phyloP scores from a whole-genome alignment of 192 early-diverging fungal genomes.

The Backusella luteola region DNA sequence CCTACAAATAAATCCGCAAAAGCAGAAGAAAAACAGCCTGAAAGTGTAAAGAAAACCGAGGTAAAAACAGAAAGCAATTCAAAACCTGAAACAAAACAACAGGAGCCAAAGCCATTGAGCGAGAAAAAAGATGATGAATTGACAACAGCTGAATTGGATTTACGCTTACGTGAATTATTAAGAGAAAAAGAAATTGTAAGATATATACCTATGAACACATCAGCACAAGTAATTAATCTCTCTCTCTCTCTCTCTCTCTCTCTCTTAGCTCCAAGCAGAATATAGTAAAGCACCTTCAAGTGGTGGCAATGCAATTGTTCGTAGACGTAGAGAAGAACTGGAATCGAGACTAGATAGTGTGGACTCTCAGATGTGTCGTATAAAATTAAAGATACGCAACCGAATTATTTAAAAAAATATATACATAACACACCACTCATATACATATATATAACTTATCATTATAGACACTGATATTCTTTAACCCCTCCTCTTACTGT shows the following conservation, averaged over 20 bases:
- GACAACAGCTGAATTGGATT: constrained; percentile 11
- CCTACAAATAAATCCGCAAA: background rate
- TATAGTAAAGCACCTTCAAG: constrained; percentile 49
- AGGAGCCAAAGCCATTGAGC: background rate
- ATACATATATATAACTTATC: too few relatives aligned
- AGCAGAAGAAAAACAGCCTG: background rate
- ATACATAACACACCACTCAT: constrained; percentile 20
- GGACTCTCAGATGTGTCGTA: constrained; percentile 43
- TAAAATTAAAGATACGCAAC: constrained; percentile 42
- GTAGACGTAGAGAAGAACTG: constrained; percentile 43
- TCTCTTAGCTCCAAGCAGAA: constrained; percentile 43
- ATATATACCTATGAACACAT: background rate
- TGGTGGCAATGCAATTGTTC: constrained; percentile 43
- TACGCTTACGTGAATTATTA: constrained; percentile 19
- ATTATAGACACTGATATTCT: too few relatives aligned
- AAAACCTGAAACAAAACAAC: background rate
- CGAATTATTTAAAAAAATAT: constrained; percentile 21
- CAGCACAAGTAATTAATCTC: background rate
- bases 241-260: background rate
- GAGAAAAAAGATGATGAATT: background rate
- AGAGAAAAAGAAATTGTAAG: constrained; percentile 27
- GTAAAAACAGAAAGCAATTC: background rate
- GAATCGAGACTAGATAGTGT: constrained; percentile 47
- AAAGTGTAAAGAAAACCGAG: background rate
- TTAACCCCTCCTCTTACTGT: background rate